Evolutionary conservation across 352 stramenopile genomes (phyloP), one percentile per base, ranked within the genome.

Genomic region (Phytophthora palmivora): DNA sequence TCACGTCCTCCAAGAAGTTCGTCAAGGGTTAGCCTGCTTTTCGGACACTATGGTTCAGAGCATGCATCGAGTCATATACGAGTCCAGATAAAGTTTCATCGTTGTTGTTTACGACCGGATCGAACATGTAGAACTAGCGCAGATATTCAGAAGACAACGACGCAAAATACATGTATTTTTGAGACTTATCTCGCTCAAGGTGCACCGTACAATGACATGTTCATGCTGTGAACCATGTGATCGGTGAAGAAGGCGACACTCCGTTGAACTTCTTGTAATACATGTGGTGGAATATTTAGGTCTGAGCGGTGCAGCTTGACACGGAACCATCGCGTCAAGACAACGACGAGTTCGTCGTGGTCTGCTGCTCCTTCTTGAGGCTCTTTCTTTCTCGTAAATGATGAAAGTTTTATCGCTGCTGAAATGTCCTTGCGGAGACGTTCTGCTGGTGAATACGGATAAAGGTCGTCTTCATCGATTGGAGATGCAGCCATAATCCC

Each of bases 11-110:
- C 70, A 75, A 36, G 66, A 78, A 28, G 56, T 75, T 6, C 70
- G 70, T 6, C 66, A 78, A 24, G 70, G 70, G 0, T 32, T 75
- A 11, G 61, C 65, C 10, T 70, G 66, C 36, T 78, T 75, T 50
- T 73, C 61, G 2, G 70, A 78, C 39, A 67, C 66, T 6, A 78
- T 78, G 70, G 66, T 73, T 41, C 64, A 72, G 21, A 78, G 61
- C 37, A 78, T 78, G 65, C 70, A 74, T 33, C 64, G 70, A 15
- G 59, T 72, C 33, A 78, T 78, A 21, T 78, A 69, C 32, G 64
- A 77, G 30, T 55, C 57, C 24, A 52, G 43, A 21, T 64, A 59
- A 57, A 19, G 6, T 48, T 38, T 39, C 8, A 16, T 51, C 19
- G 37, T 49, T 24, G 24, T 42, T 10, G 18, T 53, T 30, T 9